phyloP scores from a whole-genome alignment of 73 alveolate species.

The Paramecium tetraurelia region DNA sequence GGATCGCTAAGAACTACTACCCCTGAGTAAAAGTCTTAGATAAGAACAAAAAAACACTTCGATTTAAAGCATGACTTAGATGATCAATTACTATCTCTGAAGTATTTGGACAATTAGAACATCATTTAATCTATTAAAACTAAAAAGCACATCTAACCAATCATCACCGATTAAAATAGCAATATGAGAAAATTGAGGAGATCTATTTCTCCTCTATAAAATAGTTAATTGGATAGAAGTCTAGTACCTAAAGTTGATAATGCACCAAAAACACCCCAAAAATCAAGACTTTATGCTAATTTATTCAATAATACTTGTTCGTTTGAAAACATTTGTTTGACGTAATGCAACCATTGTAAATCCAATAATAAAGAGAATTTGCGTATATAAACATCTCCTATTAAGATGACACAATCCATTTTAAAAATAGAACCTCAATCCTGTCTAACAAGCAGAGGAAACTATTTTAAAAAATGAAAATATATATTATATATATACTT shows the following conservation, averaged over 20 bases:
- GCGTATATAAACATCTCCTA: background rate
- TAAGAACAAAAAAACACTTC: background rate
- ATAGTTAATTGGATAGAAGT: background rate
- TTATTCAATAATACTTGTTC: background rate
- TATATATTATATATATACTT: background rate
- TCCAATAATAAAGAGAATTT: background rate
- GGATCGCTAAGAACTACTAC: constrained; percentile 22
- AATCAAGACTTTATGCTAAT: background rate
- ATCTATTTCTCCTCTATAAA: background rate
- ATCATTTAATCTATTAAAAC: background rate
- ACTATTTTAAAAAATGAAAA: background rate
- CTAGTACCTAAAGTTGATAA: background rate
- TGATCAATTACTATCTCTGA: background rate
- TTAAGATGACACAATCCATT: background rate
- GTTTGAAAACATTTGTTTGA: background rate
- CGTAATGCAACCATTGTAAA: background rate
- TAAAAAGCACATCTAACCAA: background rate
- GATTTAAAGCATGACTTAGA: background rate
- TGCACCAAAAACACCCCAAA: background rate
- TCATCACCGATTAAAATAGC: background rate
- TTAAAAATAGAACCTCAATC: background rate
- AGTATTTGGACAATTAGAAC: background rate
- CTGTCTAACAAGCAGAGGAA: background rate
- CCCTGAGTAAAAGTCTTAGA: background rate
- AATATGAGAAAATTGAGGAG: background rate